These are phyloP conservation scores for Arachnopeziza araneosa DNA, from an alignment of 2,329 filamentous ascomycete genomes.

Conservation along the genomic window DNA sequence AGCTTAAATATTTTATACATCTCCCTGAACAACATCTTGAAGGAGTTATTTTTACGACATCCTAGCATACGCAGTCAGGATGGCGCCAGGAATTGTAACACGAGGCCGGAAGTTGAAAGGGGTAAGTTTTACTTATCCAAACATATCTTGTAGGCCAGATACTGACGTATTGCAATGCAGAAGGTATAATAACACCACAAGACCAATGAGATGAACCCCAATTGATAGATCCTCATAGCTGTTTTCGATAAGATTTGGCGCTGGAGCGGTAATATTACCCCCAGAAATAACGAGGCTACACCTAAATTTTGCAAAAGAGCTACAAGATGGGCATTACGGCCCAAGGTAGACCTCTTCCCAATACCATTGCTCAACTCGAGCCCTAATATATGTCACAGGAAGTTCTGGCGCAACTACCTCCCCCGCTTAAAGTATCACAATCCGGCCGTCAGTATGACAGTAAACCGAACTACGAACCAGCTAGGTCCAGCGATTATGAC, in stretches of 20 bases:
- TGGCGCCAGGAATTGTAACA: not conserved
- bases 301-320: constrained; percentile 60
- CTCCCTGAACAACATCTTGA: not conserved
- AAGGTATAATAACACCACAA: not conserved
- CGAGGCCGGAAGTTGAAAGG: not conserved
- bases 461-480: constrained; percentile 61
- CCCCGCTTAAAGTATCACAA: constrained; percentile 93
- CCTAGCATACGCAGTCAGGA: not conserved
- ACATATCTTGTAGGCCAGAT: constrained; percentile 1
- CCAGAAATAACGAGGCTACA: constrained; percentile 69
- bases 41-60: not conserved
- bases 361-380: not conserved
- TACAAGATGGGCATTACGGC: constrained; percentile 64
- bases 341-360: constrained; percentile 50
- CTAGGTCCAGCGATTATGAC: constrained; percentile 54
- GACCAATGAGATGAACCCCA: not conserved
- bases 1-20: constrained; percentile 24
- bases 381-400: constrained; percentile 43
- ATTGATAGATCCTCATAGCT: constrained; percentile 45
- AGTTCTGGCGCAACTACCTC: constrained; percentile 82
- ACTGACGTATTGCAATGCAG: not conserved
- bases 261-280: constrained; percentile 77
- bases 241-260: constrained; percentile 69
- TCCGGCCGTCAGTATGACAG: constrained; percentile 74
- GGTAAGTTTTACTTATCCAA: not conserved